phyloP scores from a whole-genome alignment of 768 basidiomycete species.

The Boletus insuetus region DNA sequence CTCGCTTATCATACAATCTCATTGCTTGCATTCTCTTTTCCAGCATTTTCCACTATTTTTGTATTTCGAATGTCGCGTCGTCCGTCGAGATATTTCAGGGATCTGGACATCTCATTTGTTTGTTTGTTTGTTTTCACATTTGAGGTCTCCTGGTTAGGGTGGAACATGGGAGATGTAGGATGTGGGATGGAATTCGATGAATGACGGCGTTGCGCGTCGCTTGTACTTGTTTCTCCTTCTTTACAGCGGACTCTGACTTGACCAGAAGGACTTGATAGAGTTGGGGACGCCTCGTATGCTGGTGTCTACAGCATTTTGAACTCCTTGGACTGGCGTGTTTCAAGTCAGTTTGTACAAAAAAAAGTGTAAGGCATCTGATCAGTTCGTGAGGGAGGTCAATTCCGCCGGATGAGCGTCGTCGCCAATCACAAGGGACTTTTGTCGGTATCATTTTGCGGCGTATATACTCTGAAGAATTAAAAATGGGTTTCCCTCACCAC shows the following conservation, averaged over 20 bases:
- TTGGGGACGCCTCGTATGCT: too few relatives aligned
- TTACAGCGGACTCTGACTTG: conserved; percentile 19
- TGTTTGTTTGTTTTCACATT: neutral
- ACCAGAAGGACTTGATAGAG: conserved; percentile 12
- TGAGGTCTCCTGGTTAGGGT: neutral
- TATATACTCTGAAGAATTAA: too few relatives aligned
- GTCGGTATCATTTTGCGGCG: too few relatives aligned
- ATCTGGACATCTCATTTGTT: conserved; percentile 2
- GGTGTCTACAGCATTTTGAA: too few relatives aligned
- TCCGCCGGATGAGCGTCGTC: too few relatives aligned
- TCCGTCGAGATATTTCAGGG: conserved; percentile 6
- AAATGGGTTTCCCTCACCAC: too few relatives aligned
- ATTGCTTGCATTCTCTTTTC: conserved; percentile 26
- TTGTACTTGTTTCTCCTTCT: conserved; percentile 15
- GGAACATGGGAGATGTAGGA: neutral
- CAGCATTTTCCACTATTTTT: conserved; percentile 14
- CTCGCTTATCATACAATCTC: conserved; percentile 31
- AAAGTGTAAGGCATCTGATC: too few relatives aligned
- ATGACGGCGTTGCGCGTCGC: conserved; percentile 12
- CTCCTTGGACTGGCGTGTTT: too few relatives aligned
- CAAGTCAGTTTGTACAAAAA: too few relatives aligned
- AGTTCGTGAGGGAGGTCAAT: too few relatives aligned
- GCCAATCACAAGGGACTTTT: too few relatives aligned
- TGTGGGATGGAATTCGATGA: conserved; percentile 3
- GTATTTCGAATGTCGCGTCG: conserved; percentile 12